Conservation (phyloP, 345 rosid genomes). For the Diplotaxis tenuifolia region DNA sequence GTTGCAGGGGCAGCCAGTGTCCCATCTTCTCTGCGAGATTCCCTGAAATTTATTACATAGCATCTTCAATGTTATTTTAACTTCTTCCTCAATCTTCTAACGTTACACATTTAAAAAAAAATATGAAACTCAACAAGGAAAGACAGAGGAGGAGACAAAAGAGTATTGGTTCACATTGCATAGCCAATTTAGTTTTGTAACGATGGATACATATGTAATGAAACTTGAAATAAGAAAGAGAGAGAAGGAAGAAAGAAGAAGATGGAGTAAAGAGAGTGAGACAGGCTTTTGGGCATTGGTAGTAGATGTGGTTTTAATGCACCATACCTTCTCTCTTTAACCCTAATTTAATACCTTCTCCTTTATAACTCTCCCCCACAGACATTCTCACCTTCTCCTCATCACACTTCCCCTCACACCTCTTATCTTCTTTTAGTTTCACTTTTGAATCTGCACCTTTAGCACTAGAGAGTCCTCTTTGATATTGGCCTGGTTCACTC, state of each 20-base stretch:
- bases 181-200: conserved; percentile 33
- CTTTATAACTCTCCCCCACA: conserved; percentile 36
- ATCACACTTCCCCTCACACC: conserved; percentile 36
- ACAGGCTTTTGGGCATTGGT: conserved; percentile 70
- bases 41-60: conserved; percentile 36
- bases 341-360: conserved; percentile 41
- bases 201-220: conserved; percentile 9
- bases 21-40: conserved; percentile 39
- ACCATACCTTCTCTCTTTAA: conserved; percentile 42
- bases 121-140: conserved; percentile 13
- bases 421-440: neutral
- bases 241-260: neutral
- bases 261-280: conserved; percentile 56
- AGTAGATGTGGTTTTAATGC: conserved; percentile 73
- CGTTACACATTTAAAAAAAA: neutral
- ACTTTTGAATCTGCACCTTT: neutral
- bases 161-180: conserved; percentile 32
- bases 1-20: conserved; percentile 39
- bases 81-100: conserved; percentile 12
- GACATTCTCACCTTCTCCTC: conserved; percentile 53
- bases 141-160: conserved; percentile 27
- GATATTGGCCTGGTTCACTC: conserved; percentile 99
- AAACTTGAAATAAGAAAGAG: conserved; percentile 1
- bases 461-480: conserved; percentile 47
- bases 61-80: conserved; percentile 33